Conservation (phyloP, 306 rosid genomes). For the Psophocarpus tetragonolobus region DNA sequence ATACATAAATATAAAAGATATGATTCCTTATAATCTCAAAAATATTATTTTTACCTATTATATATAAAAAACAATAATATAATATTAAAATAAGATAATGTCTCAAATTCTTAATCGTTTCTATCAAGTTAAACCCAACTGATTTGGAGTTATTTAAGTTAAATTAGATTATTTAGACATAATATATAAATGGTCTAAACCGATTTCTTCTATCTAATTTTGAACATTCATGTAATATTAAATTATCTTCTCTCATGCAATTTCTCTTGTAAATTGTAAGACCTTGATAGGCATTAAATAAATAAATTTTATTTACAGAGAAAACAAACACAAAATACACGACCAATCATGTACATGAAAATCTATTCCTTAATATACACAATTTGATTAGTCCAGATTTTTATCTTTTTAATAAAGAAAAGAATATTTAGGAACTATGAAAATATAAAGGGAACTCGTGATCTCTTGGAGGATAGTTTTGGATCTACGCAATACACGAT, state of each 20-base stretch:
- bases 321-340: too few species aligned
- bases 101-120: too few species aligned
- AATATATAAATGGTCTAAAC: neutral
- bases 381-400: neutral
- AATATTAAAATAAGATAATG: too few species aligned
- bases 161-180: too few species aligned
- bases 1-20: too few species aligned
- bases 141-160: too few species aligned
- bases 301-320: too few species aligned
- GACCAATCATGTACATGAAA: neutral
- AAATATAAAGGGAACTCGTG: neutral
- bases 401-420: neutral
- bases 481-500: neutral
- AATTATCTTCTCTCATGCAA: neutral
- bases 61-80: too few species aligned
- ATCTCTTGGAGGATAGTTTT: neutral
- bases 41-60: too few species aligned
- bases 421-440: neutral
- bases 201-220: neutral
- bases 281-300: neutral
- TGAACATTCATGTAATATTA: neutral
- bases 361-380: neutral
- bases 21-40: too few species aligned
- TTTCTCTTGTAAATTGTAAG: neutral
- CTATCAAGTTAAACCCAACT: too few species aligned